Base-by-base conservation (phyloP, 139 green algal species). In the Chlamydomonas incerta region DNA sequence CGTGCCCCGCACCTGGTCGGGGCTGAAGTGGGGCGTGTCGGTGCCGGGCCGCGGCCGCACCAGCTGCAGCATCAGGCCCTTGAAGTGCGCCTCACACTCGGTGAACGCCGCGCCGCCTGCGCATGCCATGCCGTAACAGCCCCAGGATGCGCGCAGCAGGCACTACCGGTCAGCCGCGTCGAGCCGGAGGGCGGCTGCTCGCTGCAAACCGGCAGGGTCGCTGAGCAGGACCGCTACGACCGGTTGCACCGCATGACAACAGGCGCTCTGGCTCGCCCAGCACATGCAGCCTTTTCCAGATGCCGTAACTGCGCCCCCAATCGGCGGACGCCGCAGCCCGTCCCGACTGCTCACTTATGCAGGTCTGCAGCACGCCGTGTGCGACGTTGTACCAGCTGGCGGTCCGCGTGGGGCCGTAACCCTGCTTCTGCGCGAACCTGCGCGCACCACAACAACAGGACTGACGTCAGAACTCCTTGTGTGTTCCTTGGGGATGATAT, bases 1-100 rank as follows among this genome's bases (percentile, higher is more conserved):
- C n/a, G n/a, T n/a, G n/a, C n/a, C n/a, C n/a, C n/a, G n/a, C 26
- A 88, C 87, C 81, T 88, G 81, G 60, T 90, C 81, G 47, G 87
- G 87, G 34, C 81, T 88, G 18, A 90, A 86, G 57, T 65, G 69
- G 0, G 41, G 37, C 47, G 63, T 75, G 46, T 90, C 87, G 23
- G 81, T 63, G n/a, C 87, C 87, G 3, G 87, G 87, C 60, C 81
- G 86, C 26, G 87, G 60, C 41, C 87, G 74, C 29, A 80, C 82
- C 29, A 69, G 35, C 35, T 82, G 67, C 52, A 90, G 47, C 66
- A 90, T 69, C n/a, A 79, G 34, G 1, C 62, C 70, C 46, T 90
- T 87, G 69, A 88, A 87, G 37, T 55, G 82, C 23, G 87, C 81
- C 58, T 90, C 72, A 26, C 74, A 72, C 28, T 88, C 81, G 18